phyloP scores from a whole-genome alignment of 1,139 yeast species.

The Komagataea norvegica region DNA sequence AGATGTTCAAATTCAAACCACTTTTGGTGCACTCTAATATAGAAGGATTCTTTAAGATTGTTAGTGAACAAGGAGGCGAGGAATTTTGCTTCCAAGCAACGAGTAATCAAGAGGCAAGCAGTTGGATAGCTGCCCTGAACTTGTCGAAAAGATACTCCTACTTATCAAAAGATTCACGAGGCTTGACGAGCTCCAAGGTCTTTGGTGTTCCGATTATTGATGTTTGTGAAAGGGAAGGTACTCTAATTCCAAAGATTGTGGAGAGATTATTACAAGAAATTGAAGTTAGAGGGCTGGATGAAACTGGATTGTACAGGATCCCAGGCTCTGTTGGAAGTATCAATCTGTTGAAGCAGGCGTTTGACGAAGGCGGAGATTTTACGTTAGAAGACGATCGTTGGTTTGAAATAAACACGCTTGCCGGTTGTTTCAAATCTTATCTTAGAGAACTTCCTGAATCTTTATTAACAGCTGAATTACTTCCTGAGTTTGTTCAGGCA shows the following conservation, averaged over 20 bases:
- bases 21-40: constrained; percentile 30
- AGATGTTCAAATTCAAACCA: constrained; percentile 38
- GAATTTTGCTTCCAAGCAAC: constrained; percentile 70
- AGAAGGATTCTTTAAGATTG: constrained; percentile 53
- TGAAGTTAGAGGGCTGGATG: constrained; percentile 80
- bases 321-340: constrained; percentile 85
- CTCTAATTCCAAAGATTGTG: constrained; percentile 61
- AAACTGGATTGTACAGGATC: constrained; percentile 87
- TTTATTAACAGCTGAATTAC: constrained; percentile 57
- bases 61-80: constrained; percentile 45
- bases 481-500: constrained; percentile 44
- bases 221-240: constrained; percentile 68
- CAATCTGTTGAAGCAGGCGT: constrained; percentile 59
- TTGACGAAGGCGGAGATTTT: constrained; percentile 69
- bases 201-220: constrained; percentile 87
- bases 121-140: constrained; percentile 58
- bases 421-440: constrained; percentile 84
- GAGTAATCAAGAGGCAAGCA: constrained; percentile 58
- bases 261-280: constrained; percentile 64
- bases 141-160: constrained; percentile 40
- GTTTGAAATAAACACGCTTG: constrained; percentile 82
- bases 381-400: constrained; percentile 62
- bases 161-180: constrained; percentile 34
- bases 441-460: constrained; percentile 90
- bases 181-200: constrained; percentile 42